Base-by-base conservation (phyloP, 768 basidiomycete genomes). In the Mycena crocata region DNA sequence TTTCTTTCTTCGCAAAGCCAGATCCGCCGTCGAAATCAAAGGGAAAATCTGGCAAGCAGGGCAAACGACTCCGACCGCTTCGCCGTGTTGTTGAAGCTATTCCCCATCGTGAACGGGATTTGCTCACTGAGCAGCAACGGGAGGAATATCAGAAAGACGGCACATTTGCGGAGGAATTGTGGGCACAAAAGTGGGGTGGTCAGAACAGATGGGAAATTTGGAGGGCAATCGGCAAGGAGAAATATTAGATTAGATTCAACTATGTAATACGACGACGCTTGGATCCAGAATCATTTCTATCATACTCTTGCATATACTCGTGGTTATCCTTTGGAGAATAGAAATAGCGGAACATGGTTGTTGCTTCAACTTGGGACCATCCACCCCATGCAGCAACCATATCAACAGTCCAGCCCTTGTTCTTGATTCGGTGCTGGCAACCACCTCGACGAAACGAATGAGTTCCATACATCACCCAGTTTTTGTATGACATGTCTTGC, bases 311-410 rank as follows among this genome's bases (percentile, higher is more conserved):
- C 52, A 55, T 37, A 14, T 26, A 24, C 35, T 55, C 37, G n/a
- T 55, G 52, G 35, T 55, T 55, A 26, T 55, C 52, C 35, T 55
- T 55, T 9, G 52, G 52, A 8, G 52, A 55, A 19, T 55, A 55
- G 35, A 55, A 55, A n/a, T 55, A 55, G 9, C 52, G 52, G 15
- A 55, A 55, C 52, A 55, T 55, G 5, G 61, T 68, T 10, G 60
- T 26, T n/a, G 71, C 71, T 60, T 68, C 66, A 10, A 72, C 42
- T 45, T 70, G 69, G 5, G 66, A 73, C 72, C 70, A 73, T 2
- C 72, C 67, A 44, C 70, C 70, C 72, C 70, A 73, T 9, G 62
- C 65, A 17, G 71, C 69, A 59, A 69, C 60, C 71, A 68, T 71
- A 34, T 60, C 61, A 14, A 54, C 57, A 2, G 61, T 30, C 50